phyloP scores from a whole-genome alignment of 2,329 filamentous ascomycete genomes.

The Ceratocystiopsis minuta region DNA sequence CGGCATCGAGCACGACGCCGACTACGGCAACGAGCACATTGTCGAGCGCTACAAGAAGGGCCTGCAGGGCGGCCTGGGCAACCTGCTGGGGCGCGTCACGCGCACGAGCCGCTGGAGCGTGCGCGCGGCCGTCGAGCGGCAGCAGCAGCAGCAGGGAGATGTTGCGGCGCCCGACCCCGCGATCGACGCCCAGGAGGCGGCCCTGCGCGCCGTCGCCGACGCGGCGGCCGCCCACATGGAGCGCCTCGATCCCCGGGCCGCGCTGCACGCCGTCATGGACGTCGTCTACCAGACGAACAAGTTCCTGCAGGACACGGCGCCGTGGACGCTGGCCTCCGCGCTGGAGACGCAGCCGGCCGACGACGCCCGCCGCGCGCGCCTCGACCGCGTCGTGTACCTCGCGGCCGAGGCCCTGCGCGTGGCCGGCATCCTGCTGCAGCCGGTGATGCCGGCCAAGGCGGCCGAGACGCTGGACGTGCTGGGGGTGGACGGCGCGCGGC shows the following conservation, averaged over 20 bases:
- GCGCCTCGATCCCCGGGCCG: slow-evolving; percentile 42
- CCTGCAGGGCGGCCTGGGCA: slow-evolving; percentile 62
- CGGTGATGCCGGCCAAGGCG: slow-evolving; percentile 74
- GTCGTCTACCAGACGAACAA: slow-evolving; percentile 48
- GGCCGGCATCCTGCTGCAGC: slow-evolving; percentile 68
- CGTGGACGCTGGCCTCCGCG: slow-evolving; percentile 46
- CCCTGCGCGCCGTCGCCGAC: slow-evolving; percentile 15
- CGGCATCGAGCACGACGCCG: slow-evolving; percentile 56
- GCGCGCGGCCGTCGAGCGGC: slow-evolving; percentile 31
- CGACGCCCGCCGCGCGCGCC: slow-evolving; percentile 15
- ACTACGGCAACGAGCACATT: slow-evolving; percentile 69
- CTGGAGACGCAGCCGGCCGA: slow-evolving; percentile 31
- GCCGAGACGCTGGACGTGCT: slow-evolving; percentile 56
- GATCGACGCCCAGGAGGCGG: neutral
- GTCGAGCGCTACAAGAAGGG: slow-evolving; percentile 62
- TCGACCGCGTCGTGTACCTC: slow-evolving; percentile 49
- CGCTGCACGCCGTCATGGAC: slow-evolving; percentile 46
- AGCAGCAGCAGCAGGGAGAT: slow-evolving; percentile 8
- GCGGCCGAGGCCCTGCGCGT: slow-evolving; percentile 62
- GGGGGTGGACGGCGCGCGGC: slow-evolving; percentile 44
- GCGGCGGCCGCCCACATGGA: slow-evolving; percentile 40
- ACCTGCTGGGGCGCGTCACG: slow-evolving; percentile 55
- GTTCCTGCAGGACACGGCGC: slow-evolving; percentile 44
- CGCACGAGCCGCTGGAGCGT: slow-evolving; percentile 53
- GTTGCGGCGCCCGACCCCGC: neutral